These are phyloP conservation scores for Aspergillus leporis DNA, from an alignment of 495 filamentous ascomycete genomes.

Conservation along the genomic window DNA sequence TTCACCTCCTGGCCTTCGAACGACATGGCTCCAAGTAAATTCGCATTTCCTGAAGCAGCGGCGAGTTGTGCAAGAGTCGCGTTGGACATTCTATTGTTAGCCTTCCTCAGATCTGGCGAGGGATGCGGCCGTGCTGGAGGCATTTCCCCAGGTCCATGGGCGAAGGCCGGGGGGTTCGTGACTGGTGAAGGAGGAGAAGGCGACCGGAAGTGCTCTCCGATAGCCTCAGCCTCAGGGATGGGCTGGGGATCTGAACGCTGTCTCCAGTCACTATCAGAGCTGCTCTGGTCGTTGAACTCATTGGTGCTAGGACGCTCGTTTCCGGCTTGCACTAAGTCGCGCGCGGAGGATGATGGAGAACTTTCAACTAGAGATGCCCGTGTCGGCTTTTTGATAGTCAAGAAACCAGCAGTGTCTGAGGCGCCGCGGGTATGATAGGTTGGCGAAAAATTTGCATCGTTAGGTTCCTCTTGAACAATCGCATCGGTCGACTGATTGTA, in stretches of 20 bases:
- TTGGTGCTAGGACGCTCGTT: slow-evolving; percentile 23
- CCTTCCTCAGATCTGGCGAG: slow-evolving; percentile 71
- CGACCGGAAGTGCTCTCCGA: slow-evolving; percentile 51
- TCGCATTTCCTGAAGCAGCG: slow-evolving; percentile 56
- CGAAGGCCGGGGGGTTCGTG: slow-evolving; percentile 71
- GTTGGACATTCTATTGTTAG: slow-evolving; percentile 77
- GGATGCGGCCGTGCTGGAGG: slow-evolving; percentile 68
- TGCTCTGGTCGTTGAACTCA: slow-evolving; percentile 50
- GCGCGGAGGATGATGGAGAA: slow-evolving; percentile 37
- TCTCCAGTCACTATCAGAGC: slow-evolving; percentile 59
- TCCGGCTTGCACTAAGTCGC: slow-evolving; percentile 40
- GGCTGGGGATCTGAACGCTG: slow-evolving; percentile 12
- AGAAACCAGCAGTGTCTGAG: slow-evolving; percentile 52
- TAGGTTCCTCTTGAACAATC: slow-evolving; percentile 31
- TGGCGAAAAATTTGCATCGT: slow-evolving; percentile 39
- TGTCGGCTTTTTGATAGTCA: slow-evolving; percentile 16
- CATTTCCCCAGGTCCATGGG: slow-evolving; percentile 65
- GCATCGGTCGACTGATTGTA: slow-evolving; percentile 43
- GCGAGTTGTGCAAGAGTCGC: slow-evolving; percentile 77
- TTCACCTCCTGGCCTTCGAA: slow-evolving; percentile 25
- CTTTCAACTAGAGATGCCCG: slow-evolving; percentile 33
- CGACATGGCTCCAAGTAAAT: slow-evolving; percentile 33
- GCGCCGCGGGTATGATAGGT: slow-evolving; percentile 52
- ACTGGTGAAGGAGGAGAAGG: slow-evolving; percentile 71
- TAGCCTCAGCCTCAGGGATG: slow-evolving; percentile 19